Evolutionary conservation across 2,329 filamentous ascomycete genomes (phyloP).

Genomic region (Scortechinia acanthostroma): DNA sequence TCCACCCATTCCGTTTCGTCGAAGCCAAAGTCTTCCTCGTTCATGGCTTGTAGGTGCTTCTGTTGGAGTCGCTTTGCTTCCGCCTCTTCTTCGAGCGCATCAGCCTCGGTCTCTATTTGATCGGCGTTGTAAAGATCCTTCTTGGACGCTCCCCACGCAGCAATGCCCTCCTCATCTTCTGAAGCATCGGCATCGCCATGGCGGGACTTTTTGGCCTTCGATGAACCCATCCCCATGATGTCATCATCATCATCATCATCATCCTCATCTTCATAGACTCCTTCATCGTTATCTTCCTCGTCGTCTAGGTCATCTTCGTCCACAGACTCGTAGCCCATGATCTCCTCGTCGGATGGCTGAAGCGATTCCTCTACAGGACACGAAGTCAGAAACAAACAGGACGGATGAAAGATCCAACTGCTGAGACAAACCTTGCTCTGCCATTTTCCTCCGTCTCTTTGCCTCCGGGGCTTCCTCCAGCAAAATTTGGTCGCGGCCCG

Average conservation of each 20-base stretch:
- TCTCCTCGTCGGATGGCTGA: not conserved
- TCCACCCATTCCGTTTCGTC: conserved; percentile 81
- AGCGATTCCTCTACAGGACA: not conserved
- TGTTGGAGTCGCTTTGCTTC: conserved; percentile 84
- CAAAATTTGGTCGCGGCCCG: not conserved
- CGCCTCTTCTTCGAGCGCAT: conserved; percentile 79
- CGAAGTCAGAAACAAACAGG: too few species aligned
- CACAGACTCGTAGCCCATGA: not conserved
- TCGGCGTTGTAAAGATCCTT: conserved; percentile 2
- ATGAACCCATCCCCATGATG: not conserved
- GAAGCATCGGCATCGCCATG: not conserved
- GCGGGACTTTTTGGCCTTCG: not conserved
- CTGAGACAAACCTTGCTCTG: not conserved
- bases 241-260: not conserved
- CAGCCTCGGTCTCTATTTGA: not conserved
- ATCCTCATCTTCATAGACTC: not conserved
- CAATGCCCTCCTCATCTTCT: conserved; percentile 1
- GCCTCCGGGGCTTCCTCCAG: conserved; percentile 2
- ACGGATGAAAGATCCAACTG: too few species aligned
- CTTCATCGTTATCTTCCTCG: not conserved
- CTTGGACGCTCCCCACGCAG: not conserved
- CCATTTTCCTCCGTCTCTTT: not conserved
- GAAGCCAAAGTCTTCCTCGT: conserved; percentile 86
- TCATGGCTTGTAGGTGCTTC: conserved; percentile 84
- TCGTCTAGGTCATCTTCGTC: conserved; percentile 2